These are phyloP conservation scores for Zygoascus bituminiphila DNA, from an alignment of 805 yeast species.

Conservation along the genomic window DNA sequence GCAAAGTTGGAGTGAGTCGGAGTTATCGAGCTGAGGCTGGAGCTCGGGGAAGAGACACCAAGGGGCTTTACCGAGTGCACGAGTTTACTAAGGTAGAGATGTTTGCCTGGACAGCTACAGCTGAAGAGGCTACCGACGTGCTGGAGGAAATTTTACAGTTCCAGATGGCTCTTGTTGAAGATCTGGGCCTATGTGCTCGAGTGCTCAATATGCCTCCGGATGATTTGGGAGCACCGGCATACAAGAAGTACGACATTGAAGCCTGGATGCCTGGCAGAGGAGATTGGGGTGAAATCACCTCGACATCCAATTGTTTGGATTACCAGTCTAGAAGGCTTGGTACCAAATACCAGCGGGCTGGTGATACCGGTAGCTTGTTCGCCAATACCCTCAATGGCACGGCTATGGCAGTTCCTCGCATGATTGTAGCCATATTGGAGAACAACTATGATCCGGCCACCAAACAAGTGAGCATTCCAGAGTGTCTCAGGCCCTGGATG, in stretches of 20 bases:
- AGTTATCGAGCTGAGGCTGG: slow-evolving; percentile 96
- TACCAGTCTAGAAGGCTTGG: slow-evolving; percentile 80
- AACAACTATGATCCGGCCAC: slow-evolving; percentile 60
- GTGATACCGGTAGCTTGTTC: slow-evolving; percentile 31
- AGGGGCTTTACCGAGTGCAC: slow-evolving; percentile 89
- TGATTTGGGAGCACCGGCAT: slow-evolving; percentile 92
- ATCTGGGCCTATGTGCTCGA: slow-evolving; percentile 71
- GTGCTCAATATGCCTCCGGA: slow-evolving; percentile 82
- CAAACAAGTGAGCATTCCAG: slow-evolving; percentile 53
- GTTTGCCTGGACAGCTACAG: slow-evolving; percentile 55
- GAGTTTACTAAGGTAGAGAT: slow-evolving; percentile 94
- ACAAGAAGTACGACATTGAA: slow-evolving; percentile 85
- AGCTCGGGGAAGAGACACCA: slow-evolving; percentile 86
- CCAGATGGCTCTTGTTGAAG: slow-evolving; percentile 55
- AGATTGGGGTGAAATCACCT: slow-evolving; percentile 84
- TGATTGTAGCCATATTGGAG: slow-evolving; percentile 83
- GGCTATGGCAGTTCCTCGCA: slow-evolving; percentile 90
- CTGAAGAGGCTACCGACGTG: slow-evolving; percentile 24
- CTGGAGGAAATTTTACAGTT: slow-evolving; percentile 53
- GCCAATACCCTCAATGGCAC: slow-evolving; percentile 91
- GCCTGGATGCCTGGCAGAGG: slow-evolving; percentile 98
- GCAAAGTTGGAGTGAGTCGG: slow-evolving; percentile 72
- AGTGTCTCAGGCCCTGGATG: slow-evolving; percentile 63
- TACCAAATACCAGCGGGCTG: slow-evolving; percentile 40
- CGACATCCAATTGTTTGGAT: slow-evolving; percentile 87